These are phyloP conservation scores for Aspergillus amoenus DNA, from an alignment of 2,329 filamentous ascomycete genomes.

Conservation along the genomic window DNA sequence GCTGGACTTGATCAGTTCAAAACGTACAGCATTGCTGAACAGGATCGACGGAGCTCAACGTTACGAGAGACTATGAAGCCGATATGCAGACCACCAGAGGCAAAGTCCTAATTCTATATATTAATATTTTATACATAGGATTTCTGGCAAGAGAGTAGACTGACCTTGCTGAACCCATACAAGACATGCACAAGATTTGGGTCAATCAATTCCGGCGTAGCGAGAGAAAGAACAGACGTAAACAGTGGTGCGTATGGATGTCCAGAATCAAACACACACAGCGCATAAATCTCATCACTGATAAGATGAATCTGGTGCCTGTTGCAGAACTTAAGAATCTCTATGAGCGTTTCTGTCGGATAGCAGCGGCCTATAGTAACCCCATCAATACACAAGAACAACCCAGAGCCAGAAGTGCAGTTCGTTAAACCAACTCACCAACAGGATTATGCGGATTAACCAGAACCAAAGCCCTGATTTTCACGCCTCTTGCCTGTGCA, in stretches of 20 bases:
- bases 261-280: constrained; percentile 49
- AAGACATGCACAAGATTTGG: constrained; percentile 51
- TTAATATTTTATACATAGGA: background rate
- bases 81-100: constrained; percentile 29
- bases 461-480: constrained; percentile 43
- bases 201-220: constrained; percentile 47
- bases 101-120: constrained; percentile 26
- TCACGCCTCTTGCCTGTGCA: constrained; percentile 32
- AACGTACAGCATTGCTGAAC: constrained; percentile 27
- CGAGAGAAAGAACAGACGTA: constrained; percentile 47
- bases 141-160: background rate
- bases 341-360: constrained; percentile 40
- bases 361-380: constrained; percentile 44
- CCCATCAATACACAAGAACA: background rate
- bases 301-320: constrained; percentile 53
- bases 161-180: constrained; percentile 42
- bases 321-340: constrained; percentile 51
- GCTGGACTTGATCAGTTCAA: background rate
- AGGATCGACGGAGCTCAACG: constrained; percentile 24
- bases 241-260: constrained; percentile 40
- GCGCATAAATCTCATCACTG: constrained; percentile 58
- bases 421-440: constrained; percentile 19
- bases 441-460: constrained; percentile 49
- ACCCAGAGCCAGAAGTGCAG: background rate
- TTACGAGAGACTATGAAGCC: constrained; percentile 30